Evolutionary conservation across 2,329 filamentous ascomycete species (phyloP).

Genomic region (Myrmaecium sp.): DNA sequence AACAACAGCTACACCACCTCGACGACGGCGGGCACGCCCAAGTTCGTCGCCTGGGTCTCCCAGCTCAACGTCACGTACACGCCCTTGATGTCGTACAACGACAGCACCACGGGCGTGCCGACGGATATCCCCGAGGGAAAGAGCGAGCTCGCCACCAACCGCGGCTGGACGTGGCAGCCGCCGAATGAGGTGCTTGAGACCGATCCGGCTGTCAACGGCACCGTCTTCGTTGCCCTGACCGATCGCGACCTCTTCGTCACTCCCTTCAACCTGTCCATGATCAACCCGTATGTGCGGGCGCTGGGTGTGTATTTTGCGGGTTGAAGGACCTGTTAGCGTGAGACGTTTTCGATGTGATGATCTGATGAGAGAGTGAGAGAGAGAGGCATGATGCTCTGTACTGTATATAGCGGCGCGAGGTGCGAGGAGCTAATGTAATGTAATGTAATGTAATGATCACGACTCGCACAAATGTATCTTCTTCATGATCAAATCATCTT

Average conservation of each 20-base stretch:
- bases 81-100: constrained; percentile 49
- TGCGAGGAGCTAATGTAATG: too few relatives aligned
- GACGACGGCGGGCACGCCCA: constrained; percentile 37
- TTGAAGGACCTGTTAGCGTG: too few relatives aligned
- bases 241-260: constrained; percentile 52
- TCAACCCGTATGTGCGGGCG: constrained; percentile 63
- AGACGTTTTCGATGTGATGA: too few relatives aligned
- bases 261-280: constrained; percentile 55
- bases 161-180: constrained; percentile 57
- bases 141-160: constrained; percentile 41
- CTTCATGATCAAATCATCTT: too few relatives aligned
- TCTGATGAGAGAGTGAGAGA: too few relatives aligned
- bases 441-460: too few relatives aligned
- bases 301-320: constrained; percentile 64
- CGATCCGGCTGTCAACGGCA: constrained; percentile 57
- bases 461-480: too few relatives aligned
- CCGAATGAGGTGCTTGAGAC: constrained; percentile 48
- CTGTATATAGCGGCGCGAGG: too few relatives aligned
- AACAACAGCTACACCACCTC: constrained; percentile 68
- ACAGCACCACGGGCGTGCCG: too few relatives aligned
- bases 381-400: too few relatives aligned
- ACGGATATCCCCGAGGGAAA: constrained; percentile 39
- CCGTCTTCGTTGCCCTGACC: constrained; percentile 64
- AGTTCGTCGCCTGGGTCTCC: constrained; percentile 58
- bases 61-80: constrained; percentile 46